Evolutionary conservation across 164 flowering plant species (phyloP).

Genomic region (Magnolia officinalis): DNA sequence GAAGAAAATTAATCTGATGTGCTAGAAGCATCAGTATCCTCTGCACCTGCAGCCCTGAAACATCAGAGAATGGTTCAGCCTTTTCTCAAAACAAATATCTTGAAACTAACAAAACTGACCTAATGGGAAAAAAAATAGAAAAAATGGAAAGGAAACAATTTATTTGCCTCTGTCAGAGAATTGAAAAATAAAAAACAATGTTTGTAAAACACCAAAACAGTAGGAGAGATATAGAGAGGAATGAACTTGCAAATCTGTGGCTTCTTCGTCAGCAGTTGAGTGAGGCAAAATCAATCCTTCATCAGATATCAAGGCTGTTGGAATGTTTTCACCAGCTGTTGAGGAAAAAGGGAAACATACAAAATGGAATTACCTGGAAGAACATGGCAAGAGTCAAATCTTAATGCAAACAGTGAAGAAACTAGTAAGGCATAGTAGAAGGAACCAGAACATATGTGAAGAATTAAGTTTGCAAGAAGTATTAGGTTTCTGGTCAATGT

Average conservation of each 20-base stretch:
- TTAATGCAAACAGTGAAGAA: not conserved
- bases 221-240: conserved; percentile 3
- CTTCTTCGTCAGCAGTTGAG: conserved; percentile 20
- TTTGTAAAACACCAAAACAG: not conserved
- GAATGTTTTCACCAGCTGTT: no score
- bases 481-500: no score
- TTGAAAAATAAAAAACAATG: not conserved
- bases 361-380: conserved; percentile 38
- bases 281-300: conserved; percentile 19
- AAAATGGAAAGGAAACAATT: not conserved
- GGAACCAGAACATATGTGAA: no score
- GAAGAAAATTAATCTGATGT: conserved; percentile 37
- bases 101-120: not conserved
- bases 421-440: no score
- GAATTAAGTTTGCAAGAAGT: no score
- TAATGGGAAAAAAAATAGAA: not conserved
- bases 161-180: conserved; percentile 9
- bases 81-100: not conserved
- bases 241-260: conserved; percentile 32
- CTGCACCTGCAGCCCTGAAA: conserved; percentile 37
- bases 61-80: conserved; percentile 12
- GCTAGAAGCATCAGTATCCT: conserved; percentile 38
- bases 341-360: conserved; percentile 9
- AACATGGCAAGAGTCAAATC: conserved; percentile 4
- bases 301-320: conserved; percentile 1